phyloP scores from a whole-genome alignment of 306 rosid genomes.

The Heteromeles arbutifolia region DNA sequence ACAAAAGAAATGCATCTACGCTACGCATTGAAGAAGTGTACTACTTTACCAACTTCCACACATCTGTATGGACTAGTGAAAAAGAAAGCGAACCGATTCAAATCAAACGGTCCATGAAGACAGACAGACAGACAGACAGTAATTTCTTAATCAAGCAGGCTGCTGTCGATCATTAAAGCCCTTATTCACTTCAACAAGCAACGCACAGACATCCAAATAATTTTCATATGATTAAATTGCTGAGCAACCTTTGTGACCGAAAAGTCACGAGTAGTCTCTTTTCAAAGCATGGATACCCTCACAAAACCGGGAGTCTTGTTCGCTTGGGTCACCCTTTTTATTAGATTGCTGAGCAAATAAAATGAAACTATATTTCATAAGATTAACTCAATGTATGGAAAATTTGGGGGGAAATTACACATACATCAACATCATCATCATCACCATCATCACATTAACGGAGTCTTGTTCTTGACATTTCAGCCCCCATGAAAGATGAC shows the following conservation, averaged over 20 bases:
- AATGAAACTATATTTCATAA: neutral
- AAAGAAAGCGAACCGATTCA: neutral
- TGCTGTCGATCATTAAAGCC: neutral
- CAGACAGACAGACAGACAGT: neutral
- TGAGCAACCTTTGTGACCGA: neutral
- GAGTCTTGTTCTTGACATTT: slow-evolving; percentile 8
- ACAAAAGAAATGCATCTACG: neutral
- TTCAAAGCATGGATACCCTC: no score
- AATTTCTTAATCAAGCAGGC: neutral
- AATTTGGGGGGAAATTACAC: slow-evolving; percentile 11
- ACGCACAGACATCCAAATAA: neutral
- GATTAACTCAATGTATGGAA: slow-evolving; percentile 3
- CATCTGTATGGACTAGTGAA: neutral
- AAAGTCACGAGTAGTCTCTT: no score
- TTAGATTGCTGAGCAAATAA: neutral
- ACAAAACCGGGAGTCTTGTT: no score
- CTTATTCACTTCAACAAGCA: slow-evolving; percentile 2
- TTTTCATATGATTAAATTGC: neutral
- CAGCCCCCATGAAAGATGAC: slow-evolving; percentile 21
- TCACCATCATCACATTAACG: neutral
- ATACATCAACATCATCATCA: slow-evolving; percentile 10
- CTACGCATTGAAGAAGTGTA: neutral
- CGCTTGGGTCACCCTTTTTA: no score
- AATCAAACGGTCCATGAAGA: neutral
- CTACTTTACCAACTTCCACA: neutral